Conservation (phyloP, 2,329 filamentous ascomycete species). For the Calonectria montana region DNA sequence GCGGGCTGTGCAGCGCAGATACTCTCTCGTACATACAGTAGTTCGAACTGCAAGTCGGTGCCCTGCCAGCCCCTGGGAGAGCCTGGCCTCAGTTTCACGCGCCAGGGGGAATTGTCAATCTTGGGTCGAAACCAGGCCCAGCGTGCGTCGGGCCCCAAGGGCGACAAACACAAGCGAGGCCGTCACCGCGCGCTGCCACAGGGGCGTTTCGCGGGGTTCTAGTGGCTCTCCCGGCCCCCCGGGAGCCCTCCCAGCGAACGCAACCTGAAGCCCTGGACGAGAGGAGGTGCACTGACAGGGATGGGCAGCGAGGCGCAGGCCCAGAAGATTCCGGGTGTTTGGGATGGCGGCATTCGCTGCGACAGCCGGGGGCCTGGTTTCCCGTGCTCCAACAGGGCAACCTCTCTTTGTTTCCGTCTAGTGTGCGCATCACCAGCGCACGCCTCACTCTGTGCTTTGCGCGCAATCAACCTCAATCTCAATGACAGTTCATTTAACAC, state of each 20-base stretch:
- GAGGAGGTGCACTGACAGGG: slow-evolving; percentile 11
- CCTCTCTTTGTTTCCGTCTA: neutral
- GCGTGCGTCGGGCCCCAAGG: neutral
- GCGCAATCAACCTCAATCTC: neutral
- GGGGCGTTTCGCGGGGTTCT: slow-evolving; percentile 44
- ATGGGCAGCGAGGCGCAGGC: slow-evolving; percentile 9
- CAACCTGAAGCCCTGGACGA: slow-evolving; percentile 18
- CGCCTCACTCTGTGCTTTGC: neutral
- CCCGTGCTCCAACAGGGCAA: neutral
- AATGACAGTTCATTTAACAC: slow-evolving; percentile 5
- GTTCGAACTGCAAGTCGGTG: slow-evolving; percentile 3
- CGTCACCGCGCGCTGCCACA: slow-evolving; percentile 41
- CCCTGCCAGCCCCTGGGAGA: neutral
- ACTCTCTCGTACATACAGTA: slow-evolving; percentile 8
- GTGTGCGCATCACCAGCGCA: too few relatives aligned
- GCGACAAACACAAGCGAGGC: neutral
- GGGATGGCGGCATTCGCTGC: slow-evolving; percentile 26
- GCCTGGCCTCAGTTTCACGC: neutral
- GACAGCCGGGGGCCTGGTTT: slow-evolving; percentile 7
- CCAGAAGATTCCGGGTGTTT: slow-evolving; percentile 33
- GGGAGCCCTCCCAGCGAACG: slow-evolving; percentile 7
- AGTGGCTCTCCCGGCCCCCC: slow-evolving; percentile 38
- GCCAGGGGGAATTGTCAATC: neutral
- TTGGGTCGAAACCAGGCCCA: neutral
- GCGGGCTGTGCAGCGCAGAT: slow-evolving; percentile 1